Base-by-base conservation (phyloP, 768 basidiomycete genomes). In the Harrya chromipes region DNA sequence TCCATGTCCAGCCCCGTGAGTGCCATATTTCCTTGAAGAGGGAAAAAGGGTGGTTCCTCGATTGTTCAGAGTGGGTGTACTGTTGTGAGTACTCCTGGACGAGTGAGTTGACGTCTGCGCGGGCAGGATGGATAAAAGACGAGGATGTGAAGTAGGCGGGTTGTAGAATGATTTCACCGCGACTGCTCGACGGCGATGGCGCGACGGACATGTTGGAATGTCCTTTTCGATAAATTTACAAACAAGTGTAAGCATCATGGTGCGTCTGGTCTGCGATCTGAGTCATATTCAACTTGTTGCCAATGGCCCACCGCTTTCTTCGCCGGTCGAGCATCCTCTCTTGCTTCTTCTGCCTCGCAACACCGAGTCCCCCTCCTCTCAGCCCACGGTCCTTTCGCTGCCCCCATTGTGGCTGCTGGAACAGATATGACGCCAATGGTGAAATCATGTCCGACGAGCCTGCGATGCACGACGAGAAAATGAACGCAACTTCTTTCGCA, bases 381-480 rank as follows among this genome's bases (percentile, higher is more conserved):
- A 76, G 86, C 61, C 67, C 76, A 4, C 73, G 71, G 12, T 77
- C 79, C 39, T 90, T 87, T 65, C 76, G 78, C 46, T 91, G 89
- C 55, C 69, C 80, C 12, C 68, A 78, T 10, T 91, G 89, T 59
- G 69, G 70, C 36, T 89, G 86, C 63, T 82, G 82, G 81, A 94
- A 92, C 65, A 78, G 82, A 40, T 89, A 79, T 62, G 81, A 87
- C 57, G 67, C 79, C 43, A 64, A 72, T 12, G 92, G 91, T 33
- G 81, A 91, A 55, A 90, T 94, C 55, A 58, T 85, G 33, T 90
- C 90, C 1, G 86, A 92, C 60, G 86, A 93, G 47, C 88, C 91
- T 16, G 90, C 91, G 1, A 93, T 93, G 90, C 83, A 90, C 61
- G 82, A 90, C 55, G 82, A 91, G 61, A 66, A 75, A 2, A 58